These are phyloP conservation scores for Melocanna baccifera DNA, from an alignment of 176 grass and related monocot genomes.

Conservation along the genomic window DNA sequence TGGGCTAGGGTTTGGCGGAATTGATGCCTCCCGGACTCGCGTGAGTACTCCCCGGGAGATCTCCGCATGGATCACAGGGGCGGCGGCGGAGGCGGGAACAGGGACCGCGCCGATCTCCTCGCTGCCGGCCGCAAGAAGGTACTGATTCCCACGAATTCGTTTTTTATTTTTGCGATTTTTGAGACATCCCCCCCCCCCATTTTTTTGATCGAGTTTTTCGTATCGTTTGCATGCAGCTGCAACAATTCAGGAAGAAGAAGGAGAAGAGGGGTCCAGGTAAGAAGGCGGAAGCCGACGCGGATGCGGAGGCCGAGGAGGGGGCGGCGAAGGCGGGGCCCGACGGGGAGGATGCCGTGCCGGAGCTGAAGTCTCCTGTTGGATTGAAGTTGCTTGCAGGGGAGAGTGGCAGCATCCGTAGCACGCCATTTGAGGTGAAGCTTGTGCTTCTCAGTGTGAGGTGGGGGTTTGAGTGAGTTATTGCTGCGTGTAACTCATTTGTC, in stretches of 20 bases:
- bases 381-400: slow-evolving; percentile 40
- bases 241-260: slow-evolving; percentile 98
- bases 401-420: slow-evolving; percentile 16
- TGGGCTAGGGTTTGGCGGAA: slow-evolving; percentile 11
- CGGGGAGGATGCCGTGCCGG: background rate
- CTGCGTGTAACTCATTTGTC: slow-evolving; percentile 44
- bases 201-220: slow-evolving; percentile 33
- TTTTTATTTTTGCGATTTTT: background rate
- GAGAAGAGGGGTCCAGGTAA: slow-evolving; percentile 56
- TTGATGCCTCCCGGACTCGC: slow-evolving; percentile 41
- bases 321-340: background rate
- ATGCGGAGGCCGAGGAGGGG: slow-evolving; percentile 32
- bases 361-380: slow-evolving; percentile 37
- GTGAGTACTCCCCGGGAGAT: slow-evolving; percentile 38
- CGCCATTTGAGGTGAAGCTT: slow-evolving; percentile 37
- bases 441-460: background rate
- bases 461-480: background rate
- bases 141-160: background rate
- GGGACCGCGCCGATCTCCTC: slow-evolving; percentile 72
- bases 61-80: slow-evolving; percentile 58
- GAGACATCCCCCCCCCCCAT: background rate
- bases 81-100: slow-evolving; percentile 25
- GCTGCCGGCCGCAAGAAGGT: slow-evolving; percentile 92
- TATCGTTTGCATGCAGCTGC: slow-evolving; percentile 47
- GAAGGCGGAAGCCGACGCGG: slow-evolving; percentile 33